Evolutionary conservation across 2,329 filamentous ascomycete species (phyloP), one percentile per base, ranked within the genome.

Genomic region (Alternaria infectoria): DNA sequence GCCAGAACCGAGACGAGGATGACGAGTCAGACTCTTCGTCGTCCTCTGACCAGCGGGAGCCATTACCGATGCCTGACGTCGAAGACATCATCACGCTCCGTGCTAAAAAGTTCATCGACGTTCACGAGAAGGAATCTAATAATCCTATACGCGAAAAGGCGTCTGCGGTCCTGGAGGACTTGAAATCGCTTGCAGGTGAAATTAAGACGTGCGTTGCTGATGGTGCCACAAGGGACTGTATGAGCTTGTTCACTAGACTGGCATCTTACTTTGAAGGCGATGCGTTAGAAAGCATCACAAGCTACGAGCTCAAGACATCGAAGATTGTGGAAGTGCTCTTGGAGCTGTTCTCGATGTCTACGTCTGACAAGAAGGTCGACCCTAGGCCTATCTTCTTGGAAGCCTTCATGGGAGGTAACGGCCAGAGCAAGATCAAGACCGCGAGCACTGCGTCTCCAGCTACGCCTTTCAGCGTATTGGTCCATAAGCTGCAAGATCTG

Each of bases 401-500:
- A 74, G 90, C 95, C 5, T 99, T 99, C 81, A 97, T 98, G 93
- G 89, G 91, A 50, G 86, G 89, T 47, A 86, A 85, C 32, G 87
- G 91, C 54, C 80, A 82, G 19, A 79, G 77, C 65, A 90, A 88
- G 71, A 86, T 89, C 13, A 91, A 87, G 76, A 90, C 88, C 15
- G 86, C 88, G 5, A 89, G 85, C 32, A 86, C 85, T 12, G 88
- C 91, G 59, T 91, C 90, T 11, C 89, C 92, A 3, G 86, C 89
- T 0, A 97, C 95, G 0, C 90, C 93, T 1, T 97, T 98, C 79
- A 96, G 93, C 74, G 88, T 97, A 56, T 86, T 99, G 78, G 90
- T 97, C 44, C 91, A 94, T 78, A 99, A 99, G 80, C 85, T 99
- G 30, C 96, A 99, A 81, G 96, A 99, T 81, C 84, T 99, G 61